Base-by-base conservation (phyloP, 139 green algal species). In the Closterium sp. region DNA sequence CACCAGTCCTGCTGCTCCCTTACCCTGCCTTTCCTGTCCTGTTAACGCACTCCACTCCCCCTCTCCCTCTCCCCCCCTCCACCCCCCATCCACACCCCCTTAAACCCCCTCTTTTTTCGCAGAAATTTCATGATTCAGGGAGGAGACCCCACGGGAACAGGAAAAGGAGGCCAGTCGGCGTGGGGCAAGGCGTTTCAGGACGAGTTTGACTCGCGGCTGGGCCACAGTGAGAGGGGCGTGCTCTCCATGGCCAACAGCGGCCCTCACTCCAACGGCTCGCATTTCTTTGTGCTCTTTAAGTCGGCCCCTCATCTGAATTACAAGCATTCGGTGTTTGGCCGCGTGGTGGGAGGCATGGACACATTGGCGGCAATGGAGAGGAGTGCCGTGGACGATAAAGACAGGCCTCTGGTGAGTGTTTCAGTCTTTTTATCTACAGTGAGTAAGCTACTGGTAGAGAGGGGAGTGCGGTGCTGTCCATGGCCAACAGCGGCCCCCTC, bases 141-240 rank as follows among this genome's bases (percentile, higher is more conserved):
- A 9, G 98, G 98, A 24, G 98, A 99, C 91, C 98, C 98, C 21
- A 99, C 98, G 3, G 98, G 98, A 73, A 99, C 97, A 0, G 98
- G 98, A 29, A 97, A 93, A 31, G 98, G 98, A n/a, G 98, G 98
- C 22, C 96, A 98, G 89, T 98, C 95, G 90, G 98, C 99, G 27
- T 99, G 91, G 90, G 91, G 93, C 28, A 94, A 93, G 92, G 91
- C 93, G 27, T 95, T 94, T 88, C 91, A 92, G 89, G 93, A 96
- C 87, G 95, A 97, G 95, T 45, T 97, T 13, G 94, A 95, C 88
- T 94, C 31, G n/a, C 79, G 92, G 70, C 89, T 97, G 29, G 88
- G n/a, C 31, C 96, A 97, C 92, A 90, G 30, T 11, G 97, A 96
- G 22, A 95, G 98, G 13, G 98, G 98, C 50, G 94, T 99, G 10